Evolutionary conservation across 139 green algal genomes (phyloP).

Genomic region (Chlamydomonas incerta): DNA sequence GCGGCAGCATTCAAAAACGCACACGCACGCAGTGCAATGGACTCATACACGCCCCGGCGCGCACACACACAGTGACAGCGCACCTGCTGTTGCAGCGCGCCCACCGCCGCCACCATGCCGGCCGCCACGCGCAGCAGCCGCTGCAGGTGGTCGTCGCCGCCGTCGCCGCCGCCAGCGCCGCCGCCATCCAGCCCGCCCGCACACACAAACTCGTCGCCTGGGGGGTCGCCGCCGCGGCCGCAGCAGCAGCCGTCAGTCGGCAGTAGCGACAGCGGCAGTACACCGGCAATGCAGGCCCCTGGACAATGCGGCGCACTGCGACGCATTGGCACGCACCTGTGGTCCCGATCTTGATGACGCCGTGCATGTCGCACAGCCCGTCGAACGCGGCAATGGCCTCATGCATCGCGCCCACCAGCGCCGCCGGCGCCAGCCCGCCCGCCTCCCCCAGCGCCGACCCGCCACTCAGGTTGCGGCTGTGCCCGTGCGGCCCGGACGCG

Average conservation of each 20-base stretch:
- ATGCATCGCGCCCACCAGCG: constrained; percentile 4
- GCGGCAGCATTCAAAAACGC: no score
- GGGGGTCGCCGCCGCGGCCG: neutral
- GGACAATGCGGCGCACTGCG: no score
- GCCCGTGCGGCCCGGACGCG: neutral
- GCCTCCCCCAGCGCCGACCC: no score
- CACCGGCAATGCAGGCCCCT: no score
- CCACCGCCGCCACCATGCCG: constrained; percentile 21
- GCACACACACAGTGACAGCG: no score
- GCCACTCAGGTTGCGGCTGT: neutral
- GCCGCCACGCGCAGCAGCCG: constrained; percentile 26
- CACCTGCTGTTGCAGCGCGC: neutral
- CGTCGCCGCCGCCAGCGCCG: neutral
- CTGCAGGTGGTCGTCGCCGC: neutral
- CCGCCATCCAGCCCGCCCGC: neutral
- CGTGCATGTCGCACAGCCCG: constrained; percentile 24
- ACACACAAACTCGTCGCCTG: constrained; percentile 11
- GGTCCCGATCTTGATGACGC: neutral
- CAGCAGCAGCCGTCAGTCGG: no score
- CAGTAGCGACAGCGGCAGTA: no score
- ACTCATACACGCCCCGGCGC: no score
- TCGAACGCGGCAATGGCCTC: constrained; percentile 19
- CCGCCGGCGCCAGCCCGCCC: neutral
- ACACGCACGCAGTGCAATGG: no score
- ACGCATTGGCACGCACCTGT: neutral